Percentiles rank a stretch among this genome's conserved stretches.
Conservation (phyloP, 441 rosid species). For the Pelargonium australe region DNA sequence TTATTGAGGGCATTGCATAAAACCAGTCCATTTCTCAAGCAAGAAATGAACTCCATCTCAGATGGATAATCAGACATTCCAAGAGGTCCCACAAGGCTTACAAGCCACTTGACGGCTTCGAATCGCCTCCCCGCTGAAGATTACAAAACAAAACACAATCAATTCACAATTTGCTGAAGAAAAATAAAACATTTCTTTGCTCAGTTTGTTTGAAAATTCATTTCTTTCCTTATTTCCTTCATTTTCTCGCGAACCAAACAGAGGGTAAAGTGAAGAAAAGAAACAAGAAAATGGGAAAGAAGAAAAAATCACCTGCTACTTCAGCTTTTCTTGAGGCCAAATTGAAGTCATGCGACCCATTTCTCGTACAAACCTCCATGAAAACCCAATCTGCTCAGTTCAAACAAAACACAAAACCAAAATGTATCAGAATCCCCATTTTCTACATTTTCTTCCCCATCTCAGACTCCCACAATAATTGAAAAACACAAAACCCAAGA, state of each 20-base stretch:
- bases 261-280: neutral
- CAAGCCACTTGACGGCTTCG: constrained; percentile 74
- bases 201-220: neutral
- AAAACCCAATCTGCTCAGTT: constrained; percentile 16
- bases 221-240: neutral
- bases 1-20: constrained; percentile 76
- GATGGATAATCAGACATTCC: constrained; percentile 52
- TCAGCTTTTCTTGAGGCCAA: constrained; percentile 88
- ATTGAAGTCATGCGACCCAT: constrained; percentile 46
- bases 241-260: constrained; percentile 19
- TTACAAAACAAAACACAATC: neutral
- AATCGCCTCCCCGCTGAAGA: constrained; percentile 59
- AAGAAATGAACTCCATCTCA: constrained; percentile 73
- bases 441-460: neutral
- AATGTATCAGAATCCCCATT: constrained; percentile 6
- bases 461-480: neutral
- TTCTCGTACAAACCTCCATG: constrained; percentile 50
- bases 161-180: neutral
- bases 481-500: neutral
- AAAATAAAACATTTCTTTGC: neutral
- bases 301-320: constrained; percentile 55
- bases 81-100: constrained; percentile 55
- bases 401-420: neutral
- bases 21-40: constrained; percentile 75
- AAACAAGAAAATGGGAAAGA: neutral